Evolutionary conservation across 2,329 filamentous ascomycete genomes (phyloP), one percentile per base, ranked within the genome.

Genomic region (Rhexocercosporidium sp.): DNA sequence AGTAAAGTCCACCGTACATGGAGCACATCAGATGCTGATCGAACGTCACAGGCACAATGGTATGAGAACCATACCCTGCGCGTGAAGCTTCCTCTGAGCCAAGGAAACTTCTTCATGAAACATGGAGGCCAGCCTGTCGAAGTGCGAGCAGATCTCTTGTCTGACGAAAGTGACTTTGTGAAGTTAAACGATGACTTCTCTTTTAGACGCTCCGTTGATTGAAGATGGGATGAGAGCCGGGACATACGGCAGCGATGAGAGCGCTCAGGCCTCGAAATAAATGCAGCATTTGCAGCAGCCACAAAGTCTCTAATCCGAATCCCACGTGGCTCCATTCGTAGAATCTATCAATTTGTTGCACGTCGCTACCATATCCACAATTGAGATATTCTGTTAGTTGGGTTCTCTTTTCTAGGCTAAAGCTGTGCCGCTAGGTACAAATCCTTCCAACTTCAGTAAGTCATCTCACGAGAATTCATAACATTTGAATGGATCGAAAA

Each of bases 51-150:
- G 73, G 75, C 74, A 37, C 74, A 75, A 70, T 75, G 72, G 74
- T 75, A 73, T 59, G 68, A 72, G 14, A 75, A 74, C 46, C 71
- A 74, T 59, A 76, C 71, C 3, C 64, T 74, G 4, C 70, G 73
- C 16, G 67, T 67, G 1, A 74, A 75, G 39, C 63, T 74, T n/a
- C 74, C 74, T 11, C 62, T 72, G 14, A 71, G 66, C 34, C 71
- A 73, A 65, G 73, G 68, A 1, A 75, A 75, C 37, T 73, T 76
- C 64, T 76, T 75, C 60, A 70, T 75, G 70, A 72, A 74, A 60
- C 71, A 74, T 59, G 71, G 56, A 3, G 62, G 70, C 2, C 70
- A 74, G 44, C 70, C 71, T 18, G 69, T 75, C n/a, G 74, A 75
- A 64, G 71, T 75, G n/a, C 62, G 74, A 64, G 72, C 72, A 27